Percentiles rank a stretch among this genome's conserved stretches.
Evolutionary conservation across 768 basidiomycete species (phyloP).

Genomic region (Tylopilus sp.): DNA sequence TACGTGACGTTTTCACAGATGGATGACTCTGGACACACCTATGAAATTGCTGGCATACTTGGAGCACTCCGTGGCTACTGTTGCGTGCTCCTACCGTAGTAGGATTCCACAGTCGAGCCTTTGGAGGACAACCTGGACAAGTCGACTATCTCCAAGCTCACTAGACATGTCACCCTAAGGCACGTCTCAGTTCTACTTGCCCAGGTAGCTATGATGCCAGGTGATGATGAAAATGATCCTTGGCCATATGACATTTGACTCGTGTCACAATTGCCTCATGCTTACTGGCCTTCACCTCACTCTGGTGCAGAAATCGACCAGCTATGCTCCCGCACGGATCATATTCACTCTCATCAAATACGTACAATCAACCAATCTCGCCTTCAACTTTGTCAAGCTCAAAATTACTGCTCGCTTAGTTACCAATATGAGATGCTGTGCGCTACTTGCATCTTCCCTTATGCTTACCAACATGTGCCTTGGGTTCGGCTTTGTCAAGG

Average conservation of each 20-base stretch:
- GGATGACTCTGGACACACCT: neutral
- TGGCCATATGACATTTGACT: too few species aligned
- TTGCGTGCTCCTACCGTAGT: neutral
- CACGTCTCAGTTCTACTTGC: too few species aligned
- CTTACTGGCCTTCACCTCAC: slow-evolving; percentile 48
- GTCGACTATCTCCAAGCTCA: too few species aligned
- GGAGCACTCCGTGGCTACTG: slow-evolving; percentile 75
- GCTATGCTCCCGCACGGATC: slow-evolving; percentile 88
- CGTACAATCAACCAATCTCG: slow-evolving; percentile 52
- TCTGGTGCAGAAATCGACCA: slow-evolving; percentile 24
- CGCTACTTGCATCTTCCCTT: too few species aligned
- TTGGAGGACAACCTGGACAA: too few species aligned
- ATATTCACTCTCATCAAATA: slow-evolving; percentile 67
- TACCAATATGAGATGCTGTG: too few species aligned
- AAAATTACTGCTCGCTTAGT: slow-evolving; percentile 37
- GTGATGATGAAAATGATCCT: too few species aligned
- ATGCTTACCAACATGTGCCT: too few species aligned
- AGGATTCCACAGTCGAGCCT: neutral
- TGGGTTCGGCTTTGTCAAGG: too few species aligned
- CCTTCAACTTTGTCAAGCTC: slow-evolving; percentile 56
- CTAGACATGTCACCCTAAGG: too few species aligned
- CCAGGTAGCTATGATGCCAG: too few species aligned
- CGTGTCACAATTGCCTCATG: too few species aligned
- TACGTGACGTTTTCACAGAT: slow-evolving; percentile 57
- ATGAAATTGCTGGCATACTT: slow-evolving; percentile 40